These are phyloP conservation scores for Neohortaea acidophila DNA, from an alignment of 495 filamentous ascomycete genomes.

Conservation along the genomic window DNA sequence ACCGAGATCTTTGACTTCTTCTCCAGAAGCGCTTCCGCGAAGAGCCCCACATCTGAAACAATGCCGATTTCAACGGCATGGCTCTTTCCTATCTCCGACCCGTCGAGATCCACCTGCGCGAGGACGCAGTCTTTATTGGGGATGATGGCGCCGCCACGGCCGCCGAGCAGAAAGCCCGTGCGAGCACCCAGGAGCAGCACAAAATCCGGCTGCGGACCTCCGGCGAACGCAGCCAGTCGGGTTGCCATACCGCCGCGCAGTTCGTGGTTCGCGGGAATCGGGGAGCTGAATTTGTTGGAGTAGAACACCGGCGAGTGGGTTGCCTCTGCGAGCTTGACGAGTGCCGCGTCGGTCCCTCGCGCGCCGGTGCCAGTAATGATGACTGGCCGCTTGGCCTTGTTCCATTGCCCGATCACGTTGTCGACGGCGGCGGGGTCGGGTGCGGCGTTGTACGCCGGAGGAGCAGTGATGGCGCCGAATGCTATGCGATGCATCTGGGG, in stretches of 20 bases:
- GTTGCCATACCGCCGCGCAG: constrained; percentile 12
- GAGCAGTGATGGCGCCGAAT: constrained; percentile 15
- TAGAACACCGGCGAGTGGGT: constrained; percentile 20
- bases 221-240: constrained; percentile 11
- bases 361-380: constrained; percentile 20
- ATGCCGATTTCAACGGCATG: constrained; percentile 17
- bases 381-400: constrained; percentile 11
- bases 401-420: constrained; percentile 7
- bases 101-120: constrained; percentile 21
- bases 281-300: constrained; percentile 13
- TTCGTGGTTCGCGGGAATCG: constrained; percentile 11
- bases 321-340: constrained; percentile 10
- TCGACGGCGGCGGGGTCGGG: constrained; percentile 15
- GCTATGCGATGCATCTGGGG: constrained; percentile 8
- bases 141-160: constrained; percentile 14
- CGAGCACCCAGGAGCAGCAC: constrained; percentile 16
- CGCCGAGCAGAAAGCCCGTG: constrained; percentile 19
- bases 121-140: constrained; percentile 16
- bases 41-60: constrained; percentile 16
- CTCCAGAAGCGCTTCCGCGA: constrained; percentile 2
- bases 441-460: constrained; percentile 8
- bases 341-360: constrained; percentile 3
- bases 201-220: constrained; percentile 13
- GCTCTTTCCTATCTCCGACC: constrained; percentile 17
- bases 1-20: background rate